phyloP scores from a whole-genome alignment of 306 rosid species.

The Echinosophora koreensis region DNA sequence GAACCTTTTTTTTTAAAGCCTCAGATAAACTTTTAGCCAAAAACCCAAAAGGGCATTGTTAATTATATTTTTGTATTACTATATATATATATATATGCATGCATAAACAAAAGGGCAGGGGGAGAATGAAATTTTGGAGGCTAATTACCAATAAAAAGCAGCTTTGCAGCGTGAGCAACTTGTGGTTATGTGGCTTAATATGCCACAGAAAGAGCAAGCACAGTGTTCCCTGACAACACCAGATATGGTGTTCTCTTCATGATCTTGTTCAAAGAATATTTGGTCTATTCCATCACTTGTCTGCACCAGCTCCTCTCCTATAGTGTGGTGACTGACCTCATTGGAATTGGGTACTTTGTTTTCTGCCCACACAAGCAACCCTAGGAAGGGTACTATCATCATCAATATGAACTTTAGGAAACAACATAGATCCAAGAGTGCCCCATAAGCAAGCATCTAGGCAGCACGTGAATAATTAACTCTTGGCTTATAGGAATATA shows the following conservation, averaged over 20 bases:
- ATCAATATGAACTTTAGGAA: slow-evolving; percentile 33
- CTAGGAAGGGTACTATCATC: slow-evolving; percentile 17
- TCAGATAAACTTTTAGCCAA: background rate
- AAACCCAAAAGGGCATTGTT: background rate
- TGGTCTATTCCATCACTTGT: background rate
- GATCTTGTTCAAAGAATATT: slow-evolving; percentile 22
- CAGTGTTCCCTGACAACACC: background rate
- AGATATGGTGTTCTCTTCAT: background rate
- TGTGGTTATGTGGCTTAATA: slow-evolving; percentile 29
- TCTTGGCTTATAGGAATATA: background rate
- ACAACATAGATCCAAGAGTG: slow-evolving; percentile 8
- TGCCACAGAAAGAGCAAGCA: slow-evolving; percentile 51
- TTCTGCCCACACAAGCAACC: slow-evolving; percentile 38
- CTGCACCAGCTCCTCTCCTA: slow-evolving; percentile 13
- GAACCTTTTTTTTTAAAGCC: background rate
- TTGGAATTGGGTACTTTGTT: slow-evolving; percentile 34
- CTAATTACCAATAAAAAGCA: slow-evolving; percentile 45
- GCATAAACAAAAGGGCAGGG: background rate
- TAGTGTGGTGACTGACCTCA: background rate
- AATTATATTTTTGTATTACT: too few species aligned
- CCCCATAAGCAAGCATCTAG: slow-evolving; percentile 35
- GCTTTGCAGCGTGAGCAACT: slow-evolving; percentile 48
- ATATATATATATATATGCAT: background rate
- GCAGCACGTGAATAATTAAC: background rate
- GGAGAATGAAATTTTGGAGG: background rate